Evolutionary conservation across 2,329 filamentous ascomycete species (phyloP).

Genomic region (Diplocarpon mali): DNA sequence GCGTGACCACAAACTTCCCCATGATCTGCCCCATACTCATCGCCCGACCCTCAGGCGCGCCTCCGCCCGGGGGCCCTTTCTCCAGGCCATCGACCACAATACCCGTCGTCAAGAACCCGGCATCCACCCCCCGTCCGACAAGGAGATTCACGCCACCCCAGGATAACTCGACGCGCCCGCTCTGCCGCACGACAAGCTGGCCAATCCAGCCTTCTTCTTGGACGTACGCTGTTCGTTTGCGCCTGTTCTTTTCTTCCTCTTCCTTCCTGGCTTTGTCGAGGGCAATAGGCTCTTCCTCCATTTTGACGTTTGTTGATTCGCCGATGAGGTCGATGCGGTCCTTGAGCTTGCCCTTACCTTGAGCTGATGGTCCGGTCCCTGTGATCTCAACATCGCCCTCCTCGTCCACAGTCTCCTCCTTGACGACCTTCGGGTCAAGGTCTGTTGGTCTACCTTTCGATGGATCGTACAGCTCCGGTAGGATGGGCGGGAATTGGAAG

Average conservation of each 20-base stretch:
- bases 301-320: conserved; percentile 33
- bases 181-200: conserved; percentile 48
- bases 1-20: conserved; percentile 49
- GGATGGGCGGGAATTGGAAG: conserved; percentile 53
- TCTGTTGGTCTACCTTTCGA: conserved; percentile 14
- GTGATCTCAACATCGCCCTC: conserved; percentile 11
- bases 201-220: conserved; percentile 47
- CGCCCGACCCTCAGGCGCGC: conserved; percentile 36
- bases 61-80: conserved; percentile 16
- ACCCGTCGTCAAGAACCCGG: conserved; percentile 46
- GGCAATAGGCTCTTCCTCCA: conserved; percentile 16
- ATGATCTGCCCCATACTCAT: conserved; percentile 53
- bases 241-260: conserved; percentile 12
- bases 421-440: neutral
- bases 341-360: conserved; percentile 11
- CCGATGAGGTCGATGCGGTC: conserved; percentile 19
- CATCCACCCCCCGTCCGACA: conserved; percentile 39
- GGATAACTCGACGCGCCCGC: conserved; percentile 49
- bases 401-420: conserved; percentile 3
- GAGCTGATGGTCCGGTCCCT: conserved; percentile 2
- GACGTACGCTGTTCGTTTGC: conserved; percentile 17
- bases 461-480: conserved; percentile 39
- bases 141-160: conserved; percentile 49
- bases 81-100: conserved; percentile 45
- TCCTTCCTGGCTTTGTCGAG: conserved; percentile 15